Percentiles rank a stretch among this genome's conserved stretches.
These are phyloP conservation scores for Gyromitra esculenta DNA, from an alignment of 2,329 filamentous ascomycete species.

Conservation along the genomic window DNA sequence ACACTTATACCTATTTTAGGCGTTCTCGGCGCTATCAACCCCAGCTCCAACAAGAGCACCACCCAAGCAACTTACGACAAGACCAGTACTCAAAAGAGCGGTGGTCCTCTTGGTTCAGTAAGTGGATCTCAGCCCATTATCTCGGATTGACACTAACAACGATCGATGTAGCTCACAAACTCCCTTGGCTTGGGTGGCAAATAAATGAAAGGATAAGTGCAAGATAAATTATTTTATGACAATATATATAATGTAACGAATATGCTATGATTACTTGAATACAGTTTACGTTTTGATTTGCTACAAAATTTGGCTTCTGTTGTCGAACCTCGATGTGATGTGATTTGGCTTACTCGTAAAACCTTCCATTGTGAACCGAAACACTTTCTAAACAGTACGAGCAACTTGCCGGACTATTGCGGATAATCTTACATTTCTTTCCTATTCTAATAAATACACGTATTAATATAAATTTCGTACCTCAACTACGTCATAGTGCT, in stretches of 20 bases:
- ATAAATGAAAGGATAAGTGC: slow-evolving; percentile 6
- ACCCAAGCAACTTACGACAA: slow-evolving; percentile 67
- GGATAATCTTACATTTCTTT: too few species aligned
- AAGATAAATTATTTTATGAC: not conserved
- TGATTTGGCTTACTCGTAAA: not conserved
- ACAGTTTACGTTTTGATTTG: not conserved
- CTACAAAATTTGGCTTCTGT: not conserved
- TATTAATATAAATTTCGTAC: too few species aligned
- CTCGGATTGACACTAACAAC: not conserved
- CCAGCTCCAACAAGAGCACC: slow-evolving; percentile 68
- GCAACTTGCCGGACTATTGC: too few species aligned
- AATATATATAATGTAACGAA: slow-evolving; percentile 8
- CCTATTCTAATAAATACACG: too few species aligned
- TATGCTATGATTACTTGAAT: not conserved
- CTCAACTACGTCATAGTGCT: too few species aligned
- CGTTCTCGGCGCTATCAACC: slow-evolving; percentile 61
- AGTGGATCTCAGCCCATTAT: not conserved
- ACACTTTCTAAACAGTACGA: not conserved
- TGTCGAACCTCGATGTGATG: not conserved
- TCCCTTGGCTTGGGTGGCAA: slow-evolving; percentile 60
- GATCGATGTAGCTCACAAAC: slow-evolving; percentile 61
- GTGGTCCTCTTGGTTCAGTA: slow-evolving; percentile 60
- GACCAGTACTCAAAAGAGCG: slow-evolving; percentile 63
- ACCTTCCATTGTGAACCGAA: not conserved
- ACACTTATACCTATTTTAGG: slow-evolving; percentile 3